phyloP scores from a whole-genome alignment of 2,329 filamentous ascomycete genomes.

The Conoideocrella luteorostrata region DNA sequence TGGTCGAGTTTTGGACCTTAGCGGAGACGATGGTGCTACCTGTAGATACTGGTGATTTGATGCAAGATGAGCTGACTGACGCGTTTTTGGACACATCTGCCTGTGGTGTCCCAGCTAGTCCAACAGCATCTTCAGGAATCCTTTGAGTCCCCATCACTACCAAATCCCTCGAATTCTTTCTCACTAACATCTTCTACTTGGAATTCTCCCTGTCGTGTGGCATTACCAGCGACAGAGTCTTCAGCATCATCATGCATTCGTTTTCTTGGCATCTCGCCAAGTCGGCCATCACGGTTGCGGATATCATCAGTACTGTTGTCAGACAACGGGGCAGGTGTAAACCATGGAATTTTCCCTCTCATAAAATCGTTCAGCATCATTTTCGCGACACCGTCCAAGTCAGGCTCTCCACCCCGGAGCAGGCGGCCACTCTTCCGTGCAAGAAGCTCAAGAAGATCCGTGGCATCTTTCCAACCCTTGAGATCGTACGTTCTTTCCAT shows the following conservation, averaged over 20 bases:
- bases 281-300: slow-evolving; percentile 67
- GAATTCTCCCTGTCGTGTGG: not conserved
- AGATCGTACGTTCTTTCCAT: slow-evolving; percentile 91
- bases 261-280: slow-evolving; percentile 84
- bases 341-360: slow-evolving; percentile 94
- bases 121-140: no score
- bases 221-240: slow-evolving; percentile 23
- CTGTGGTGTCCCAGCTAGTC: no score
- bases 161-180: not conserved
- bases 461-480: slow-evolving; percentile 67
- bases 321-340: slow-evolving; percentile 66
- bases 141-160: not conserved
- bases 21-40: no score
- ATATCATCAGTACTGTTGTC: slow-evolving; percentile 44
- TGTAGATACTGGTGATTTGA: no score
- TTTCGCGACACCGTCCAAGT: slow-evolving; percentile 90
- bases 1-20: no score
- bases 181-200: not conserved
- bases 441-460: slow-evolving; percentile 79
- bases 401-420: slow-evolving; percentile 87
- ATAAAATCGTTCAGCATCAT: slow-evolving; percentile 97
- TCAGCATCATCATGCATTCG: slow-evolving; percentile 56
- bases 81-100: no score
- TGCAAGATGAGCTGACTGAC: no score
- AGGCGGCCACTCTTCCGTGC: slow-evolving; percentile 82